Conservation (phyloP, 257 asterid genomes). For the Solanum sejunctum region DNA sequence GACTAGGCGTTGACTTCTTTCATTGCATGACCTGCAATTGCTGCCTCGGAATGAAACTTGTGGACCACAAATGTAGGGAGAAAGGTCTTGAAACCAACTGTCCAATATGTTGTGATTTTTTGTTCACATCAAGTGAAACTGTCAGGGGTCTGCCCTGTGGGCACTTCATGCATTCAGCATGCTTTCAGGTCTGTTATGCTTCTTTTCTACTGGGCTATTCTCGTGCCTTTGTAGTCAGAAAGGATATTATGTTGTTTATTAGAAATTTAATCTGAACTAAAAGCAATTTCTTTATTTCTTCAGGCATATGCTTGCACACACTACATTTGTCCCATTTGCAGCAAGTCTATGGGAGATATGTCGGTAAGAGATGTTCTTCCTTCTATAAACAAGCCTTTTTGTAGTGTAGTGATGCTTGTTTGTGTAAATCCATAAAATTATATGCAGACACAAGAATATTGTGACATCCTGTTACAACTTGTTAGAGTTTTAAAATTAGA, state of each 20-base stretch:
- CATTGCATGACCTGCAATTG: constrained; percentile 98
- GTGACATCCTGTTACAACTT: not conserved
- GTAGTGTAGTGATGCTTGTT: not conserved
- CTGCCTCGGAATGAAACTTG: constrained; percentile 67
- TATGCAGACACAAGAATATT: not conserved
- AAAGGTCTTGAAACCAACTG: constrained; percentile 95
- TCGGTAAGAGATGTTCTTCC: constrained; percentile 54
- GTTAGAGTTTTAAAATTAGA: not conserved
- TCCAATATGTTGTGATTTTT: constrained; percentile 87
- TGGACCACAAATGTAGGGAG: constrained; percentile 90
- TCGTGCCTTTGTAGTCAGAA: not conserved
- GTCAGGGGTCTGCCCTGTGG: constrained; percentile 97
- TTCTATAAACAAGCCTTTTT: not conserved
- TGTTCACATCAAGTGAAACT: constrained; percentile 86
- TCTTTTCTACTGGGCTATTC: not conserved
- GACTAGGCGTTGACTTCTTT: constrained; percentile 84
- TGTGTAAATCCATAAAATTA: not conserved
- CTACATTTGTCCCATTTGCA: constrained; percentile 88
- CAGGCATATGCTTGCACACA: constrained; percentile 97
- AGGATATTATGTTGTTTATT: not conserved
- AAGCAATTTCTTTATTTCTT: constrained; percentile 1
- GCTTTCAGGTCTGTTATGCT: constrained; percentile 65
- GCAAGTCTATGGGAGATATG: constrained; percentile 99
- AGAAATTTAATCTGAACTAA: not conserved
- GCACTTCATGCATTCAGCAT: constrained; percentile 96